Evolutionary conservation across 2,329 filamentous ascomycete genomes (phyloP).

Genomic region (Neofusicoccum sp.): DNA sequence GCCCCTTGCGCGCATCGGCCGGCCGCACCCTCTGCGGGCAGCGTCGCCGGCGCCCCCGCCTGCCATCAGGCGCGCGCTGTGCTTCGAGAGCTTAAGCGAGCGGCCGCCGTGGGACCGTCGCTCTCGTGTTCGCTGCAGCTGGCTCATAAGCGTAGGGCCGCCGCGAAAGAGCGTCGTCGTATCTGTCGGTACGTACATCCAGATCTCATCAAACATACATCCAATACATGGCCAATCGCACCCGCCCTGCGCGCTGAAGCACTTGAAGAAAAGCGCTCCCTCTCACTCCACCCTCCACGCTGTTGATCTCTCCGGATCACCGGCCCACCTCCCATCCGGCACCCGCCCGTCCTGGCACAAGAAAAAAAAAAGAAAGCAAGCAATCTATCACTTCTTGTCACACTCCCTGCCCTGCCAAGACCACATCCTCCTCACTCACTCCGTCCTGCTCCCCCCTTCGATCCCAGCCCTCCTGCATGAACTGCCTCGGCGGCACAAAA

Average conservation of each 20-base stretch:
- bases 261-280: neutral
- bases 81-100: neutral
- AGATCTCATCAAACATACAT: neutral
- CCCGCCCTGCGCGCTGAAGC: too few species aligned
- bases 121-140: neutral
- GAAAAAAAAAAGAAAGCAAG: neutral
- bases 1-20: constrained; percentile 9
- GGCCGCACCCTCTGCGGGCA: constrained; percentile 5
- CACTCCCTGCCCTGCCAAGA: neutral
- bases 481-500: constrained; percentile 5
- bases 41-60: neutral
- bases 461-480: constrained; percentile 6
- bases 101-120: neutral
- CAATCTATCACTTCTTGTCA: neutral
- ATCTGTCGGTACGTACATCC: neutral
- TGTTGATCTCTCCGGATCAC: constrained; percentile 7
- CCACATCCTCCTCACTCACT: neutral
- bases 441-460: too few species aligned
- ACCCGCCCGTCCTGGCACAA: neutral
- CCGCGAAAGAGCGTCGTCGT: neutral
- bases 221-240: neutral
- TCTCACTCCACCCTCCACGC: neutral
- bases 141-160: neutral
- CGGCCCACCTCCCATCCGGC: neutral
- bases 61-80: neutral